Conservation (phyloP, 78 protist genomes). For the slime mould (Dictyostelium discoideum) region DNA sequence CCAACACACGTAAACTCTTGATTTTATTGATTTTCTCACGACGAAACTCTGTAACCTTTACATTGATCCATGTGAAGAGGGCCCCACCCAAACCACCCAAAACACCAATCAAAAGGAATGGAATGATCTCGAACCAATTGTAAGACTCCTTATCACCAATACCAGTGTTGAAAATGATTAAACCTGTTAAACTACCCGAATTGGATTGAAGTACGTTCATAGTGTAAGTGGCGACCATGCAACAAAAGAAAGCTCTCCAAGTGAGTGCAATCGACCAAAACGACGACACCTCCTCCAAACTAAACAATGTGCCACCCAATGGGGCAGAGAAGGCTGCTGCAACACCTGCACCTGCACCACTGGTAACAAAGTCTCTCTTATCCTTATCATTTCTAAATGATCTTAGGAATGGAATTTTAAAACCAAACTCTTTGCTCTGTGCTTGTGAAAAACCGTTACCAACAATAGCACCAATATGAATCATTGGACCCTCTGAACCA, state of each 20-base stretch:
- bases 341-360: slow-evolving; percentile 98
- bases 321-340: slow-evolving; percentile 97
- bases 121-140: slow-evolving; percentile 20
- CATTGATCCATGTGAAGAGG: slow-evolving; percentile 45
- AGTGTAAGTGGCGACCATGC: slow-evolving; percentile 86
- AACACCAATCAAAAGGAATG: slow-evolving; percentile 72
- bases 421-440: slow-evolving; percentile 78
- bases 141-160: neutral
- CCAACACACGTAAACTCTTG: slow-evolving; percentile 62
- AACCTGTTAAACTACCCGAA: neutral
- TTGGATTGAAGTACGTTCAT: slow-evolving; percentile 70
- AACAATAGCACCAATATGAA: slow-evolving; percentile 91
- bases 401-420: slow-evolving; percentile 56
- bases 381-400: slow-evolving; percentile 91
- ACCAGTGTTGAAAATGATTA: slow-evolving; percentile 54
- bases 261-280: slow-evolving; percentile 89
- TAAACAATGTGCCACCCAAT: slow-evolving; percentile 94
- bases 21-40: slow-evolving; percentile 50
- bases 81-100: slow-evolving; percentile 79
- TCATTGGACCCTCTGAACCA: slow-evolving; percentile 95
- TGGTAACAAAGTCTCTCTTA: slow-evolving; percentile 90
- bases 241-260: slow-evolving; percentile 92
- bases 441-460: slow-evolving; percentile 94
- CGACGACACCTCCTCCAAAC: slow-evolving; percentile 94
- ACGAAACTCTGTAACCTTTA: slow-evolving; percentile 26